Evolutionary conservation across 768 basidiomycete species (phyloP).

Genomic region (Hygrocybe punicea): DNA sequence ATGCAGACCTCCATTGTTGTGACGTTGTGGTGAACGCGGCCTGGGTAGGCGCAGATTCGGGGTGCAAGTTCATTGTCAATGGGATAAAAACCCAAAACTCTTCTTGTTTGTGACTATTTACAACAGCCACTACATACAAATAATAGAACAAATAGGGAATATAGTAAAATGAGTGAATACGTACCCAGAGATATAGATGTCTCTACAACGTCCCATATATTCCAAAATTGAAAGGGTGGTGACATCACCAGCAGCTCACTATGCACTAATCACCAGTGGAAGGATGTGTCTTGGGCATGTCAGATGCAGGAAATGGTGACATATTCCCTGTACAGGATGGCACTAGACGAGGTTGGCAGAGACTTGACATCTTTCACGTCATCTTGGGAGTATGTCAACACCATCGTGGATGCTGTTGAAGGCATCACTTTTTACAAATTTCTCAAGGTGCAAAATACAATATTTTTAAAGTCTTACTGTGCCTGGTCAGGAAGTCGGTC

Average conservation of each 20-base stretch:
- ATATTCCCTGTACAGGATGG: background rate
- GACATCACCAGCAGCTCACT: constrained; percentile 21
- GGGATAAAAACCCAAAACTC: too few relatives aligned
- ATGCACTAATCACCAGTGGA: background rate
- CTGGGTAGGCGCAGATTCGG: too few relatives aligned
- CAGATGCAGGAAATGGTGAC: background rate
- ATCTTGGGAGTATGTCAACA: constrained; percentile 19
- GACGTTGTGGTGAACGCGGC: too few relatives aligned
- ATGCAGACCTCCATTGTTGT: constrained; percentile 16
- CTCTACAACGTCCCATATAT: constrained; percentile 20
- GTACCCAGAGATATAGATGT: too few relatives aligned
- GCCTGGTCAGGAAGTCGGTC: background rate
- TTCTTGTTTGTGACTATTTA: too few relatives aligned
- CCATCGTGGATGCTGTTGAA: constrained; percentile 17
- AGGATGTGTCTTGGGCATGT: background rate
- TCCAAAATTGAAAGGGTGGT: constrained; percentile 27
- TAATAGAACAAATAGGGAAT: too few relatives aligned
- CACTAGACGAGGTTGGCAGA: constrained; percentile 9
- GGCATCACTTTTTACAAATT: background rate
- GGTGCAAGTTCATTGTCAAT: too few relatives aligned
- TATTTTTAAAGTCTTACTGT: background rate
- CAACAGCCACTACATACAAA: too few relatives aligned
- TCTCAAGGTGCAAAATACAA: too few relatives aligned
- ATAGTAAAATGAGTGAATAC: too few relatives aligned
- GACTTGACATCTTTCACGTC: constrained; percentile 12